Conservation (phyloP, 2,329 filamentous ascomycete species). For the Sodiomyces alkalinus region DNA sequence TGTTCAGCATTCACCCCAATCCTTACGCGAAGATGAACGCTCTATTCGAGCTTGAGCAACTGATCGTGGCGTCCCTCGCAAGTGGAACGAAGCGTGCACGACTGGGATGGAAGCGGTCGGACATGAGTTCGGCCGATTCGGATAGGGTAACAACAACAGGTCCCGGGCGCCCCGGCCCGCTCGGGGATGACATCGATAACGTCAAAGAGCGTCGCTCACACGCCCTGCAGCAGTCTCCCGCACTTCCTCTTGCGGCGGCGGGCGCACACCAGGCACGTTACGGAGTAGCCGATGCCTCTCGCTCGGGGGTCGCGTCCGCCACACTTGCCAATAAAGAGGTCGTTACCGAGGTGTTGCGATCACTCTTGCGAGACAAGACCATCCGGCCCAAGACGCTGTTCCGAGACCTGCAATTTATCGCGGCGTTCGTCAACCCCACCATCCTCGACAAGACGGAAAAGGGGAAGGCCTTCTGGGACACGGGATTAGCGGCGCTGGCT, state of each 20-base stretch:
- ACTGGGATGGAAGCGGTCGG: slow-evolving; percentile 17
- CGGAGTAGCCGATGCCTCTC: slow-evolving; percentile 15
- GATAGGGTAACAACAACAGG: slow-evolving; percentile 3
- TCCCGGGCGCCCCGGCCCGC: slow-evolving; percentile 24
- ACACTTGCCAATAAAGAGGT: slow-evolving; percentile 44
- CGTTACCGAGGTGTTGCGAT: slow-evolving; percentile 51
- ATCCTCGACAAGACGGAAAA: slow-evolving; percentile 46
- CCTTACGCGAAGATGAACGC: slow-evolving; percentile 75
- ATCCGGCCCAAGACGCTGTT: slow-evolving; percentile 70
- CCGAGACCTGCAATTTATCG: slow-evolving; percentile 64
- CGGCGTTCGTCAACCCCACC: slow-evolving; percentile 45
- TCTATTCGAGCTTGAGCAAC: slow-evolving; percentile 65
- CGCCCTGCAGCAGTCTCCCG: slow-evolving; percentile 22
- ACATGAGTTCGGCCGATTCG: slow-evolving; percentile 16
- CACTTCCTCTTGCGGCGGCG: too few species aligned
- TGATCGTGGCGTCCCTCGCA: slow-evolving; percentile 59
- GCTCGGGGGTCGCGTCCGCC: too few species aligned
- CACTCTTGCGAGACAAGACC: slow-evolving; percentile 49
- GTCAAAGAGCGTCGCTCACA: slow-evolving; percentile 54
- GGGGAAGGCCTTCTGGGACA: slow-evolving; percentile 78
- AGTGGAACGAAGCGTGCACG: slow-evolving; percentile 18
- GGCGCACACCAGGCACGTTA: too few species aligned
- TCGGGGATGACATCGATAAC: slow-evolving; percentile 56
- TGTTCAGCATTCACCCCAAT: slow-evolving; percentile 81
- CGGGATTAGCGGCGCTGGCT: slow-evolving; percentile 72